A percentile compares a stretch with the other conserved stretches of the same genome.
Conservation (phyloP, 148 eudicot genomes). For the Bassia scoparia region DNA sequence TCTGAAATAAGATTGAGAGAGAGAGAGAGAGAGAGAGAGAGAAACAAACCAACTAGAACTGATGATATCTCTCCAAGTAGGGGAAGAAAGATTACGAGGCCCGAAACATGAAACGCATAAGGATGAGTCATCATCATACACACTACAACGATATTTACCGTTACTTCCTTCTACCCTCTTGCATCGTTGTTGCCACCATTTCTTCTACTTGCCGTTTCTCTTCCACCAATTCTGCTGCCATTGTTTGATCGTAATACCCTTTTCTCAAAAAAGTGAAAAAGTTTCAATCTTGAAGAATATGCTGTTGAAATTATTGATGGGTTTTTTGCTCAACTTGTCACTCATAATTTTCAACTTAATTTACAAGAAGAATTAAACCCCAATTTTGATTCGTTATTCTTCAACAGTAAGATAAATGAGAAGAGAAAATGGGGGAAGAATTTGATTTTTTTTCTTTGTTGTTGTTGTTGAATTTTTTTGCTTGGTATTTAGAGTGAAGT, state of each 20-base stretch:
- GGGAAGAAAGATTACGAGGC: constrained; percentile 65
- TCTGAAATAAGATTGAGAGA: neutral
- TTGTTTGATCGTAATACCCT: neutral
- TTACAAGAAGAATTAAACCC: neutral
- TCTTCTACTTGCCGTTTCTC: constrained; percentile 16
- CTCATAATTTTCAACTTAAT: neutral
- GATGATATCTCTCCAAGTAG: constrained; percentile 71
- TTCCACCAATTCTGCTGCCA: constrained; percentile 5
- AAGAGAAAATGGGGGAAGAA: neutral
- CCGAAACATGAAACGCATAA: constrained; percentile 63
- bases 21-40: neutral
- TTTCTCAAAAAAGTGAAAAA: neutral
- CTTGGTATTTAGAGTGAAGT: neutral
- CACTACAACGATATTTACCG: neutral
- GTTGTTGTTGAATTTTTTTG: no score
- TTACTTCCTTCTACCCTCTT: constrained; percentile 1
- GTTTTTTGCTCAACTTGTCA: neutral
- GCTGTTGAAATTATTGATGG: constrained; percentile 3
- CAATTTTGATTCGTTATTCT: neutral
- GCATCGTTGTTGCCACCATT: constrained; percentile 1
- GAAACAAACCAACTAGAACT: constrained; percentile 57
- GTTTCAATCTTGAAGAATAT: constrained; percentile 15
- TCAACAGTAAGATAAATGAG: neutral
- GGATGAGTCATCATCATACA: constrained; percentile 44
- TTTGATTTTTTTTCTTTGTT: neutral